Base-by-base conservation (phyloP, 306 rosid genomes). In the Hippophae rhamnoides region DNA sequence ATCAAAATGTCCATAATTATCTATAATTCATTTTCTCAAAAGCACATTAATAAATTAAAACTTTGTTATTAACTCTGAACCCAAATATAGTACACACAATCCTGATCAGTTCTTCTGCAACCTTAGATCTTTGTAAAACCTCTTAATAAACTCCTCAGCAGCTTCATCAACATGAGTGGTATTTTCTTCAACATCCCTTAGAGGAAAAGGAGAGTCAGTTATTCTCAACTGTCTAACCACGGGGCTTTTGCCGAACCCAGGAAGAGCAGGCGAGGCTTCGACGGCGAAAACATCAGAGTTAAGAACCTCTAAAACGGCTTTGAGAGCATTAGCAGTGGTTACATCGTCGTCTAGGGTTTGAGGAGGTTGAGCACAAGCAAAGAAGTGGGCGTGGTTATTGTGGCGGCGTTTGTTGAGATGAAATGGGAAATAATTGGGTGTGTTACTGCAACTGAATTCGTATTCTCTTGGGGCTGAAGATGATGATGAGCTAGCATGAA, bases 391-490 rank as follows among this genome's bases (percentile, higher is more conserved):
- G 66, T 52, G 64, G 53, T 7, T 49, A 69, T 69, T 72, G 50
- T 69, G 73, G 56, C 76, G 72, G 72, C 82, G 87, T 55, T 86
- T 80, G 54, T 74, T 66, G 8, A 43, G 12, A 42, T 77, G 47
- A 65, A 79, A 72, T 51, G 64, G 45, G 72, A 58, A 49, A 60
- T 47, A 60, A 71, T 72, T 56, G 43, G 95, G 97, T 8, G 88
- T 88, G 83, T 77, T 82, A 69, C 89, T 85, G 69, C 97, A 86
- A 79, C 96, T 92, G 88, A 92, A 92, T 68, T 92, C 98, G 54
- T 92, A 92, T 41, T 92, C 95, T 9, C 81, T 72, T 2, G 68
- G 61, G 9, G 83, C 9, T 58, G 66, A 53, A 6, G 55, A 58
- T 52, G 72, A 62, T 62, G 74, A 51, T 63, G 66, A 53, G 25